Base-by-base conservation (phyloP, 257 asterid species). In the Avicennia marina region DNA sequence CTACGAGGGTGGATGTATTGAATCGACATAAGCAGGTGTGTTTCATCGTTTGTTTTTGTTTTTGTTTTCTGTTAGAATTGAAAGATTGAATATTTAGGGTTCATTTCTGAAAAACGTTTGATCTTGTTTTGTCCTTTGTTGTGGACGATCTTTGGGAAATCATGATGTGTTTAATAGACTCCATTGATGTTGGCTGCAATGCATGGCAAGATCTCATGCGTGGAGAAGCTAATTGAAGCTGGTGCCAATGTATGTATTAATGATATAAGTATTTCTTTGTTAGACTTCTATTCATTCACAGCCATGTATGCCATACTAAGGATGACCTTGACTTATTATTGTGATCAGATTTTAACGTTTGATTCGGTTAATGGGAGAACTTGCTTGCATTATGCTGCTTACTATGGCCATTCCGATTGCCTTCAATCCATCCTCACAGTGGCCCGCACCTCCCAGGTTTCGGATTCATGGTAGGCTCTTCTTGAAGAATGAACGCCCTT, bases 151-250 rank as follows among this genome's bases (percentile, higher is more conserved):
- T 55, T 64, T 56, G 62, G 60, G 22, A 67, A 64, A 25, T 63
- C 64, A 40, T 72, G 73, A 45, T 56, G 66, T 68, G 54, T 69
- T 4, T 29, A 8, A 12, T 73, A 90, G 98, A 90, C 96, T 66
- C 96, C 98, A 53, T 69, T 90, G 79, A 90, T 90, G 98, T 67
- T 90, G 75, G 98, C 98, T 60, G 90, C 98, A 72, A 84, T 90
- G 96, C 96, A 90, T 50, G 98, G 98, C 59, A 90, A 84, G 85
- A 75, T 87, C 82, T 66, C 80, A 7, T 84, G 96, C 67, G 90
- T 87, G 64, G 60, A 70, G 68, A 84, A 78, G 79, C 87, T 90
- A 26, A 90, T 87, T 32, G 87, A 80, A 73, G 87, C 90, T 13
- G 98, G 98, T 62, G 95, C 98, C 20, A 87, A 87, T 75, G 41